A percentile compares a stretch with the other conserved stretches of the same genome.
phyloP scores from a whole-genome alignment of 2,329 filamentous ascomycete genomes.

The Podosphaera fusca region DNA sequence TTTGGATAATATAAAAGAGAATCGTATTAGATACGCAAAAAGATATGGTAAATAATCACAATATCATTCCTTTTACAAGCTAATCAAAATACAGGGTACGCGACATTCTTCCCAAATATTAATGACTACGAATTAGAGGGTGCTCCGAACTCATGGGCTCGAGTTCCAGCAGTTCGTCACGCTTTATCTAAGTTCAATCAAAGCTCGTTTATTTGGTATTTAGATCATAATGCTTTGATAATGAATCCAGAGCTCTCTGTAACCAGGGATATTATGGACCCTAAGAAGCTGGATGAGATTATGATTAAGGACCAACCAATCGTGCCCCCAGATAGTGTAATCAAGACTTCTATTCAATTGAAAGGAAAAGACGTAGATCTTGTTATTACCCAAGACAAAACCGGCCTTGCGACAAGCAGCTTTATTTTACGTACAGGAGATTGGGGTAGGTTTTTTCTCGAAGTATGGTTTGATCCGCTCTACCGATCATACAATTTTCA shows the following conservation, averaged over 20 bases:
- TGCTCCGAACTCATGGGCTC: slow-evolving; percentile 42
- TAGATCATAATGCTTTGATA: slow-evolving; percentile 67
- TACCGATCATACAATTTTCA: slow-evolving; percentile 92
- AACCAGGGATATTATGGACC: slow-evolving; percentile 45
- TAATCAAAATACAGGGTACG: slow-evolving; percentile 40
- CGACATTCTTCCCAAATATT: slow-evolving; percentile 58
- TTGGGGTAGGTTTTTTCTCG: slow-evolving; percentile 80
- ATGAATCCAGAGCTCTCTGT: slow-evolving; percentile 58
- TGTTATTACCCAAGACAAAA: slow-evolving; percentile 62
- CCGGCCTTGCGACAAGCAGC: slow-evolving; percentile 54
- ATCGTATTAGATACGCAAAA: slow-evolving; percentile 63
- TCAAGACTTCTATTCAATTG: slow-evolving; percentile 78
- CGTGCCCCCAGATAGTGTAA: slow-evolving; percentile 88
- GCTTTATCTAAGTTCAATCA: slow-evolving; percentile 62
- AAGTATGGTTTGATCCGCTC: slow-evolving; percentile 88
- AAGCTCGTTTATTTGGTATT: slow-evolving; percentile 63
- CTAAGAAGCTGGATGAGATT: slow-evolving; percentile 41
- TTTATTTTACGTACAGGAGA: slow-evolving; percentile 64
- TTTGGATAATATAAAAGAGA: slow-evolving; percentile 51
- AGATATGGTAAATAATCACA: slow-evolving; percentile 45
- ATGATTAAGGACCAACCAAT: slow-evolving; percentile 76
- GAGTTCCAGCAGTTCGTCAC: slow-evolving; percentile 70
- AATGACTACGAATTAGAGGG: slow-evolving; percentile 49
- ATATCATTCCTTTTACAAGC: slow-evolving; percentile 1
- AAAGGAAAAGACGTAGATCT: slow-evolving; percentile 57